A percentile compares a stretch with the other conserved stretches of the same genome.
phyloP scores from a whole-genome alignment of 1,284 basidiomycete genomes.

The Ceratobasidium sp. region DNA sequence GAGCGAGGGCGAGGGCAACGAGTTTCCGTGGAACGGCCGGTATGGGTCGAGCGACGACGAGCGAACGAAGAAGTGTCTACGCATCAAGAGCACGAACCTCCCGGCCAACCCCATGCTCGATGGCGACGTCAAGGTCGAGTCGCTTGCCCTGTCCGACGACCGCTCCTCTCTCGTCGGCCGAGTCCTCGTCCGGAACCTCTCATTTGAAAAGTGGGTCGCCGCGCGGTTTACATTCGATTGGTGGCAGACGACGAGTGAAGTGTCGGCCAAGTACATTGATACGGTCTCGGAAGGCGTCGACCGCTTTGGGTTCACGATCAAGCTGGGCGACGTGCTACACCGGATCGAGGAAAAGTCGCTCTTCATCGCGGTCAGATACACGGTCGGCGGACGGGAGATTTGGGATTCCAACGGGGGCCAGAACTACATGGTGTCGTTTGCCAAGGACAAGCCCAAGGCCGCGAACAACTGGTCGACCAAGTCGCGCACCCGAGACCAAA shows the following conservation, averaged over 20 bases:
- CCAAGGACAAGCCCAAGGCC: slow-evolving; percentile 42
- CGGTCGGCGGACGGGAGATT: slow-evolving; percentile 68
- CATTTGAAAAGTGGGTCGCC: slow-evolving; percentile 87
- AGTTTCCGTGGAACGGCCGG: slow-evolving; percentile 62
- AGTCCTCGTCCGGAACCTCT: slow-evolving; percentile 82
- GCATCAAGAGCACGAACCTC: slow-evolving; percentile 59
- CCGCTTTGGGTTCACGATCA: slow-evolving; percentile 69
- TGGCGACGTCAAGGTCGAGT: slow-evolving; percentile 59
- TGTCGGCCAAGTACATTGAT: slow-evolving; percentile 78
- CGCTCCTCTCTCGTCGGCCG: slow-evolving; percentile 66
- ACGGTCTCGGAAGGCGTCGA: slow-evolving; percentile 56
- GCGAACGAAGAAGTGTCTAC: slow-evolving; percentile 44
- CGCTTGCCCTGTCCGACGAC: slow-evolving; percentile 66
- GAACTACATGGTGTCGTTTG: slow-evolving; percentile 80
- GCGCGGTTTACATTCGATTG: slow-evolving; percentile 92
- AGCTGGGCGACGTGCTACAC: slow-evolving; percentile 39
- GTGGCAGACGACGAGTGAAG: slow-evolving; percentile 96
- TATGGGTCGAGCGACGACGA: slow-evolving; percentile 46
- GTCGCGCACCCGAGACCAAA: slow-evolving; percentile 39
- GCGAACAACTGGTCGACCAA: slow-evolving; percentile 18
- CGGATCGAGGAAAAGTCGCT: slow-evolving; percentile 88
- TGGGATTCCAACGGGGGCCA: slow-evolving; percentile 94
- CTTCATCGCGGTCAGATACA: slow-evolving; percentile 81
- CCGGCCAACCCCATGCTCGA: slow-evolving; percentile 47
- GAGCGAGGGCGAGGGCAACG: slow-evolving; percentile 84